These are phyloP conservation scores for Claviceps sp. DNA, from an alignment of 2,329 filamentous ascomycete species.

Conservation along the genomic window DNA sequence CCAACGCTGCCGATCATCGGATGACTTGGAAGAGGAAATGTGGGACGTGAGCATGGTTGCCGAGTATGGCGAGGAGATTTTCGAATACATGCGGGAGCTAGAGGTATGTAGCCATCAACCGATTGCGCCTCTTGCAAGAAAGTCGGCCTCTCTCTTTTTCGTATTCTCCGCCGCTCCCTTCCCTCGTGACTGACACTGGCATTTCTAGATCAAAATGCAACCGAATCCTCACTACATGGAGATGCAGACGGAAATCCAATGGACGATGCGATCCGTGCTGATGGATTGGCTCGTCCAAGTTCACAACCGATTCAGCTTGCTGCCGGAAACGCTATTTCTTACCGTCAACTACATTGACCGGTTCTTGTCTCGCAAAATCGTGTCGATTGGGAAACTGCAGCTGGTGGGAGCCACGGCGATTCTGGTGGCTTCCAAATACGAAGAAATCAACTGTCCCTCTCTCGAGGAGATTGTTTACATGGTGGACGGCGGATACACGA, in stretches of 20 bases:
- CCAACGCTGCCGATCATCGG: constrained; percentile 50
- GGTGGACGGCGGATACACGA: constrained; percentile 83
- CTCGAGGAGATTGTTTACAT: constrained; percentile 95
- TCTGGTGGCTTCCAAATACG: constrained; percentile 93
- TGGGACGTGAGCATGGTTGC: constrained; percentile 97
- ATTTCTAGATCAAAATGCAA: constrained; percentile 54
- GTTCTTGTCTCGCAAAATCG: constrained; percentile 87
- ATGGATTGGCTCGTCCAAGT: constrained; percentile 99
- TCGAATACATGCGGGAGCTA: constrained; percentile 76
- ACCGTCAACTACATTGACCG: constrained; percentile 95
- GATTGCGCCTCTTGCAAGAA: not conserved
- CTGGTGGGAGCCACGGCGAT: constrained; percentile 92
- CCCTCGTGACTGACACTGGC: not conserved
- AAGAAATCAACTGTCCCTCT: constrained; percentile 96
- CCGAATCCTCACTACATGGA: constrained; percentile 96
- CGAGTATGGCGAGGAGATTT: constrained; percentile 93
- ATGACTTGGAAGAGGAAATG: constrained; percentile 76
- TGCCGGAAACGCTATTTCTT: constrained; percentile 90
- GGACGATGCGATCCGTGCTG: constrained; percentile 94
- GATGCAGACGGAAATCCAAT: constrained; percentile 90
- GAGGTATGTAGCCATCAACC: constrained; percentile 47
- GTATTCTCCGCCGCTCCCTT: not conserved
- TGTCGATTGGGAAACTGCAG: constrained; percentile 89
- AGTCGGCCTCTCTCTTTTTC: not conserved
- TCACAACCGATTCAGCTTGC: constrained; percentile 76